Evolutionary conservation across 164 flowering plant genomes (phyloP).

Genomic region (Malania oleifera): DNA sequence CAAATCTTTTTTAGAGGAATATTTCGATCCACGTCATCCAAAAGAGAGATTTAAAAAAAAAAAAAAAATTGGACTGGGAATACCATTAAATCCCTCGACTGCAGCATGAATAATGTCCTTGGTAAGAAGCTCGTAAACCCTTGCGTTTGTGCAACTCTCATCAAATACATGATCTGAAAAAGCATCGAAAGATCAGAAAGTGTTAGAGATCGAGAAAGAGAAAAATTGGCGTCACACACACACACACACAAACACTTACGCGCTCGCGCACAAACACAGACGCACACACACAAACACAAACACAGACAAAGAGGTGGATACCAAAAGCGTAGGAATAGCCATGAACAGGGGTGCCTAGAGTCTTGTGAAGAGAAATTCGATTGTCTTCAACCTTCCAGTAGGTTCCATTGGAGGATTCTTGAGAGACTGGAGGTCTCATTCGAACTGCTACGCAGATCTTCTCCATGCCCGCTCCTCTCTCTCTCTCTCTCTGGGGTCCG

Average conservation of each 20-base stretch:
- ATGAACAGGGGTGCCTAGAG: constrained; percentile 64
- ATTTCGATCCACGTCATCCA: neutral
- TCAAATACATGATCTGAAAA: constrained; percentile 79
- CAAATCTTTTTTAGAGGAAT: neutral
- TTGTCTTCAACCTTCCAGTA: constrained; percentile 80
- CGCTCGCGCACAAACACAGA: neutral
- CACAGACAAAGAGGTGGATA: constrained; percentile 9
- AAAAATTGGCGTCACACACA: no score
- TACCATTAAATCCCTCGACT: constrained; percentile 83
- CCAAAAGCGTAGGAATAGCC: constrained; percentile 76
- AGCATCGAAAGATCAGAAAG: neutral
- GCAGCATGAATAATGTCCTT: constrained; percentile 71
- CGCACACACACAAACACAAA: neutral
- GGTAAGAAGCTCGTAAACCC: constrained; percentile 61
- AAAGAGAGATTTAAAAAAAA: neutral
- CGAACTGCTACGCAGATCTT: constrained; percentile 88
- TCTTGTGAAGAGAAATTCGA: constrained; percentile 70
- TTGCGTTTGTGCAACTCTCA: constrained; percentile 47
- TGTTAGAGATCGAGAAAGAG: neutral
- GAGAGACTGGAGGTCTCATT: constrained; percentile 50
- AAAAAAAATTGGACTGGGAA: neutral
- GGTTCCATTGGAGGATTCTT: constrained; percentile 28
- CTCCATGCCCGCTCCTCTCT: constrained; percentile 44
- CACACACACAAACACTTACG: neutral
- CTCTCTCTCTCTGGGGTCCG: neutral